phyloP scores from a whole-genome alignment of 176 grass and related monocot genomes.

The Aegilops longissima region DNA sequence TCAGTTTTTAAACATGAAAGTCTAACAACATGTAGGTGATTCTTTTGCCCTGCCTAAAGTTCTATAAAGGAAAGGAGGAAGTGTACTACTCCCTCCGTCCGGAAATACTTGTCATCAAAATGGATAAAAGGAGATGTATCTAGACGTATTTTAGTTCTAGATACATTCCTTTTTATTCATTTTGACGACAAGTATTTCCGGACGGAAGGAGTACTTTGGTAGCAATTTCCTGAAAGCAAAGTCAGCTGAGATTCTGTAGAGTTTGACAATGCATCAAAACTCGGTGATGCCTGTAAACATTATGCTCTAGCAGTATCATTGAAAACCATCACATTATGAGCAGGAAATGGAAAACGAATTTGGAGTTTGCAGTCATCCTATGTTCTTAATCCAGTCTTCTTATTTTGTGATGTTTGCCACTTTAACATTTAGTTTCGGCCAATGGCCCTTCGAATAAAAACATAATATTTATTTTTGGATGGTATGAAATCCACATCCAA shows the following conservation, averaged over 20 bases:
- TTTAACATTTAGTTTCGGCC: not conserved
- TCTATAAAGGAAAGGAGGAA: not conserved
- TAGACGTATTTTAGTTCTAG: too few relatives aligned
- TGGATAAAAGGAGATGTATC: too few relatives aligned
- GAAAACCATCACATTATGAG: not conserved
- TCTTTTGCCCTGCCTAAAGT: not conserved
- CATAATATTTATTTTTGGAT: conserved; percentile 54
- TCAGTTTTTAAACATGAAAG: not conserved
- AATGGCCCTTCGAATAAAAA: too few relatives aligned
- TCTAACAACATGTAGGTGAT: not conserved
- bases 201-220: too few relatives aligned
- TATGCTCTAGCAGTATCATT: not conserved
- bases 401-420: conserved; percentile 23
- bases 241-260: not conserved
- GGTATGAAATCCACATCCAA: conserved; percentile 80
- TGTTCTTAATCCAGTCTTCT: not conserved
- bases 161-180: too few relatives aligned
- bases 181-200: too few relatives aligned
- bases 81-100: too few relatives aligned
- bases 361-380: not conserved
- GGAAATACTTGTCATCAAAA: too few relatives aligned
- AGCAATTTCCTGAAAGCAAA: not conserved
- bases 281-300: not conserved
- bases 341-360: not conserved
- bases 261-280: not conserved